Evolutionary conservation across 805 yeast genomes (phyloP), one percentile per base, ranked within the genome.

Genomic region (Lipomyces mesembrius): DNA sequence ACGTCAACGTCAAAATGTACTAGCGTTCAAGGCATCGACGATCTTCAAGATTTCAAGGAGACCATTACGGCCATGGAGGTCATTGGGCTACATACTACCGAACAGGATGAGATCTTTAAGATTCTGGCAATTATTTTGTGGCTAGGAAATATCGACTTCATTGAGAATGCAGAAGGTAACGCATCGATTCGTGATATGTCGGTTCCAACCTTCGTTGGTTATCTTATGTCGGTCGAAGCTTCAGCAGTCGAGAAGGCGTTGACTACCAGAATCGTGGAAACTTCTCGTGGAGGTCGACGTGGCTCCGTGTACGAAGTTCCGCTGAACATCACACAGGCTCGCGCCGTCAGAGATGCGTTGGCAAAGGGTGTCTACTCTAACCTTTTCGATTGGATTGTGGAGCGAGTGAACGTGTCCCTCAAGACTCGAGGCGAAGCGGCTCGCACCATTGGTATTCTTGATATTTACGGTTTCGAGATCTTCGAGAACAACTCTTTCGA

Each of bases 401-500:
- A 83, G 63, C 86, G 98, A 75, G 97, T 95, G 56, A 95, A 95
- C 77, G 79, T 82, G 57, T 90, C 98, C 0, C 83, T 95, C 73
- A 86, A 86, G 27, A 76, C 87, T 0, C 80, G 80, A 63, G 83
- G 84, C 65, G 70, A 74, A 65, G 82, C 81, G 8, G 78, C 82
- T 39, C 90, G 88, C 75, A 89, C 97, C 34, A 88, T 95, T 74
- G 99, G 99, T 72, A 96, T 95, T 68, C 83, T 95, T 75, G 99
- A 95, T 84, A 95, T 95, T 70, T 96, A 96, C 73, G 99, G 99
- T 2, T 95, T 95, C 79, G 99, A 95, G 77, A 95, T 95, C 74
- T 95, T 95, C 75, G 97, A 94, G 65, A 91, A 89, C 74, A 95
- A 95, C 80, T 91, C 97, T 1, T 95, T 95, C 77, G 99, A 95